Conservation (phyloP, 371 early-diverging fungal species). For the Parasitella parasitica region DNA sequence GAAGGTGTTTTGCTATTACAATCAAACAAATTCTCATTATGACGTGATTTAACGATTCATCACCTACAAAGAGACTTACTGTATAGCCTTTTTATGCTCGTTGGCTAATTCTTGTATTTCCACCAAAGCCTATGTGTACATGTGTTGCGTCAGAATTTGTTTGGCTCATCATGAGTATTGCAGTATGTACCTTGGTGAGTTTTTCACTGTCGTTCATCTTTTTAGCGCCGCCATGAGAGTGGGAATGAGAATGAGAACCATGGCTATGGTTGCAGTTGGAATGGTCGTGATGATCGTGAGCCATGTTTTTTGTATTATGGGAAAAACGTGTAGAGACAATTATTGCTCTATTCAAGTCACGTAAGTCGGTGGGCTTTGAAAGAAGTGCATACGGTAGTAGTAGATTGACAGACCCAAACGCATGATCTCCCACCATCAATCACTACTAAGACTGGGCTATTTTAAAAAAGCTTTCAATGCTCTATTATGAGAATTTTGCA, state of each 20-base stretch:
- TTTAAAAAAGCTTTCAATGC: no score
- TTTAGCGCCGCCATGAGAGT: background rate
- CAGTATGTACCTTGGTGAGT: slow-evolving; percentile 17
- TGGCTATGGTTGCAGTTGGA: slow-evolving; percentile 30
- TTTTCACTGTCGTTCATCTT: slow-evolving; percentile 18
- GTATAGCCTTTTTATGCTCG: slow-evolving; percentile 11
- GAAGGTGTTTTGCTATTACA: slow-evolving; percentile 5
- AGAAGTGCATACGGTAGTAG: no score
- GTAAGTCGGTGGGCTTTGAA: background rate
- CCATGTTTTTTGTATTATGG: background rate
- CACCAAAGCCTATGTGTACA: slow-evolving; percentile 14
- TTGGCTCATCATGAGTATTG: background rate
- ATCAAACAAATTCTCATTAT: background rate
- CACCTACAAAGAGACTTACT: slow-evolving; percentile 15
- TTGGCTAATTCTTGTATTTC: slow-evolving; percentile 19
- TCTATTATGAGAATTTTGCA: no score
- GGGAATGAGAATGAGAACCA: background rate
- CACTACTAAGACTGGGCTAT: no score
- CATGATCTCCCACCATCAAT: no score
- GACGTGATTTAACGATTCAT: background rate
- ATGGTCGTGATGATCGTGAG: slow-evolving; percentile 28
- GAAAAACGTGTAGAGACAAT: no score
- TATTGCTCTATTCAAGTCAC: no score
- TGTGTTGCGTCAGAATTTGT: no score
- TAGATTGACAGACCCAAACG: no score